Conservation (phyloP, 208 protist species). For the Trypanosoma caninum region DNA sequence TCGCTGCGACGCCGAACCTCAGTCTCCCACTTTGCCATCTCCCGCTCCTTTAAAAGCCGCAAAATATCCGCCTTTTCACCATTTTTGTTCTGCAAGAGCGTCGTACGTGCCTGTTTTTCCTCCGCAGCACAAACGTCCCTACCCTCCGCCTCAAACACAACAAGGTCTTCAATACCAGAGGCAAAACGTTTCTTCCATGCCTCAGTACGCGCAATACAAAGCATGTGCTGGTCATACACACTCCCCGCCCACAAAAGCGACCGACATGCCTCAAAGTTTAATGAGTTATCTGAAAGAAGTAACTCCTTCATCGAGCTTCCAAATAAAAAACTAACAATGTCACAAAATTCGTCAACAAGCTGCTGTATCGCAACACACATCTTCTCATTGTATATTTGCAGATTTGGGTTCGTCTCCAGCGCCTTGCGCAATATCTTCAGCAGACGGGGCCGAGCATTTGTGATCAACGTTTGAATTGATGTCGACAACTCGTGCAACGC, state of each 20-base stretch:
- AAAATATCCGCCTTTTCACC: slow-evolving; percentile 27
- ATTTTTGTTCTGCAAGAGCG: slow-evolving; percentile 17
- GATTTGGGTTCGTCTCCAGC: slow-evolving; percentile 70
- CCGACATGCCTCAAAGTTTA: slow-evolving; percentile 29
- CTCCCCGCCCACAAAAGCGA: slow-evolving; percentile 27
- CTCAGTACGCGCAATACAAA: slow-evolving; percentile 42
- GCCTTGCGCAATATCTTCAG: slow-evolving; percentile 68
- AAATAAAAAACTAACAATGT: slow-evolving; percentile 21
- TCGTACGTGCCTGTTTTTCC: slow-evolving; percentile 33
- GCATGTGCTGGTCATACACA: slow-evolving; percentile 41
- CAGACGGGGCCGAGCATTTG: slow-evolving; percentile 38
- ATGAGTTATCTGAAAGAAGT: slow-evolving; percentile 20
- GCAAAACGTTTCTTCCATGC: slow-evolving; percentile 66
- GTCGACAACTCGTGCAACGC: slow-evolving; percentile 18
- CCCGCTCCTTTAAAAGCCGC: slow-evolving; percentile 20
- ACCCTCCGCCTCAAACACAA: slow-evolving; percentile 43
- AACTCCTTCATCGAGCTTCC: slow-evolving; percentile 6
- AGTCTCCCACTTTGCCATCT: slow-evolving; percentile 35
- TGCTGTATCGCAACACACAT: slow-evolving; percentile 86
- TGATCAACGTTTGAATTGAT: slow-evolving; percentile 24
- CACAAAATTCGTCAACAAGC: slow-evolving; percentile 49
- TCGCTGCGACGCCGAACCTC: slow-evolving; percentile 35
- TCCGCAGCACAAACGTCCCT: slow-evolving; percentile 39
- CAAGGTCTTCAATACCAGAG: slow-evolving; percentile 34
- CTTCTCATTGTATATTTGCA: slow-evolving; percentile 86